Conservation (phyloP, 78 protist genomes). For the Monocercomonoides exilis region DNA sequence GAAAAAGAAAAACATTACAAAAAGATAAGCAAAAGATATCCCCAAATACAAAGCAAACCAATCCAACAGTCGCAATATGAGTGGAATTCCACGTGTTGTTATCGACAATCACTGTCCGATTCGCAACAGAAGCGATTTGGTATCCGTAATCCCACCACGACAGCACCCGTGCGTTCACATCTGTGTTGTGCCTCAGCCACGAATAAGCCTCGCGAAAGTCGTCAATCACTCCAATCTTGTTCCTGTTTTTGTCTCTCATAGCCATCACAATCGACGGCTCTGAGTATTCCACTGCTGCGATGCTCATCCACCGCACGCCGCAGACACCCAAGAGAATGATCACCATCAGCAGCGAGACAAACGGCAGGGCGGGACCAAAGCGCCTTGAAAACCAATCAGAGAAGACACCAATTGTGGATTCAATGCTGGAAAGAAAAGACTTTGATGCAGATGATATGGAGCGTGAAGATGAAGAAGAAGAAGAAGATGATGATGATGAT, state of each 20-base stretch:
- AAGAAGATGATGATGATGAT: neutral
- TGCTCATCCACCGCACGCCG: neutral
- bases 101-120: conserved; percentile 41
- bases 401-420: neutral
- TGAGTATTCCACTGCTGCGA: neutral
- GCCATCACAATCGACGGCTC: neutral
- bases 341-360: conserved; percentile 2
- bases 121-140: conserved; percentile 42
- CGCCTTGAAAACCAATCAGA: neutral
- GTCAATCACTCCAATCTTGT: neutral
- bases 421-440: neutral
- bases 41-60: neutral
- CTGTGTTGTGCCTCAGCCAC: conserved; percentile 45
- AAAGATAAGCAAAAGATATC: neutral
- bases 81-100: conserved; percentile 43
- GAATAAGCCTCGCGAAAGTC: conserved; percentile 25
- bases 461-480: neutral
- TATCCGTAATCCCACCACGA: conserved; percentile 53
- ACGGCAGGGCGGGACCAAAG: neutral
- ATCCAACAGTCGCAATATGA: conserved; percentile 39
- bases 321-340: neutral
- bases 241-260: neutral
- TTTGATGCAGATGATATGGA: neutral
- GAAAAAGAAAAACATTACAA: neutral
- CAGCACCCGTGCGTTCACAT: conserved; percentile 35